Evolutionary conservation across 2,329 filamentous ascomycete genomes (phyloP).

Genomic region (Raffaelea deltoideospora): DNA sequence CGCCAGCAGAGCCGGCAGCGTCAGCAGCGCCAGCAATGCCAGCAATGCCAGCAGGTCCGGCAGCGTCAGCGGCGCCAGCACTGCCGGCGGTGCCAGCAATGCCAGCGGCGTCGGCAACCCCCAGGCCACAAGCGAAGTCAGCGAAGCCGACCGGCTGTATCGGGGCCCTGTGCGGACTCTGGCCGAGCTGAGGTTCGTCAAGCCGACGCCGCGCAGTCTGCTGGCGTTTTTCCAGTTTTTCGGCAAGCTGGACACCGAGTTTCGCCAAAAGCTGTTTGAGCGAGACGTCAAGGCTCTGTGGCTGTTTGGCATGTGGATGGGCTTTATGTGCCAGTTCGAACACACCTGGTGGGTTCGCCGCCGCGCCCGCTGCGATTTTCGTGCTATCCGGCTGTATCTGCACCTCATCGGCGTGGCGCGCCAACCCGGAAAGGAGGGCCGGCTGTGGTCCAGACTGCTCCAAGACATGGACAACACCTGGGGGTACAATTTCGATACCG

Average conservation of each 20-base stretch:
- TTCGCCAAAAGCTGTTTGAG: constrained; percentile 7
- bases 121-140: neutral
- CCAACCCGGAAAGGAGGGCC: constrained; percentile 7
- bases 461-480: constrained; percentile 10
- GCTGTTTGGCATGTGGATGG: constrained; percentile 14
- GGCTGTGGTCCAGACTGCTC: constrained; percentile 9
- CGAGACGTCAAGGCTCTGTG: constrained; percentile 12
- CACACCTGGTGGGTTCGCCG: constrained; percentile 11
- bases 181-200: constrained; percentile 7
- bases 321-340: constrained; percentile 11
- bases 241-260: constrained; percentile 8
- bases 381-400: constrained; percentile 12
- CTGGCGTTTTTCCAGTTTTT: constrained; percentile 11
- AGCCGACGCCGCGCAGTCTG: constrained; percentile 5
- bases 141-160: constrained; percentile 8
- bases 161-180: constrained; percentile 9
- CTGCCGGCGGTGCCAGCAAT: neutral
- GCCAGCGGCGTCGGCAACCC: neutral
- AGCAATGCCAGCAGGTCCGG: neutral
- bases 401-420: constrained; percentile 7
- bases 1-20: neutral
- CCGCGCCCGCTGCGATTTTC: constrained; percentile 11
- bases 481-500: constrained; percentile 8
- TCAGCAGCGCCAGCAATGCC: neutral
- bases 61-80: neutral